Percentiles rank a stretch among this genome's conserved stretches.
Evolutionary conservation across 306 rosid genomes (phyloP).

Genomic region (Prunus mume): DNA sequence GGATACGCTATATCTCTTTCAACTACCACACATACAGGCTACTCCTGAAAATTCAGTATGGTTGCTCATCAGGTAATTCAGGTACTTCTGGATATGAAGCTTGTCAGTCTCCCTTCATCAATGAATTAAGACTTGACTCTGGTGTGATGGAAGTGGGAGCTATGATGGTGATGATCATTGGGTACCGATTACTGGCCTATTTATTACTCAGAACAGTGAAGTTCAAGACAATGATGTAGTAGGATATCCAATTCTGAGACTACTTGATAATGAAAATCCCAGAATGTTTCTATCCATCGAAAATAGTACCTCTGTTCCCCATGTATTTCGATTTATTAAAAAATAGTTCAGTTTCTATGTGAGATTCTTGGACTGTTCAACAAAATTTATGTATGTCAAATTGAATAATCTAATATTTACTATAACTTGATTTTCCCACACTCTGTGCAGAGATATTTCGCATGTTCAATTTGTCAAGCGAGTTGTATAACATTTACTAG

Average conservation of each 20-base stretch:
- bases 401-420: too few species aligned
- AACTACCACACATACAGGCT: slow-evolving; percentile 94
- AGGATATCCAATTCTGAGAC: not conserved
- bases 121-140: slow-evolving; percentile 12
- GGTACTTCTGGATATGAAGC: not conserved
- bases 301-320: too few species aligned
- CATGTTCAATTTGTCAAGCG: too few species aligned
- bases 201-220: slow-evolving; percentile 6
- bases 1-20: slow-evolving; percentile 91
- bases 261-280: not conserved
- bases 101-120: slow-evolving; percentile 4
- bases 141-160: slow-evolving; percentile 15
- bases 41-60: slow-evolving; percentile 80
- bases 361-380: not conserved
- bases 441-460: too few species aligned
- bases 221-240: slow-evolving; percentile 9
- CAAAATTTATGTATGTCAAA: too few species aligned
- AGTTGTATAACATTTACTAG: too few species aligned
- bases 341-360: not conserved
- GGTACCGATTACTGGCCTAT: slow-evolving; percentile 2
- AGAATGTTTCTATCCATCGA: not conserved
- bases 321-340: too few species aligned
- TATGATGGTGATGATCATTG: slow-evolving; percentile 17
- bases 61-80: not conserved
- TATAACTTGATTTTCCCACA: too few species aligned